Base-by-base conservation (phyloP, 257 asterid species). In the Solanum microdontum region DNA sequence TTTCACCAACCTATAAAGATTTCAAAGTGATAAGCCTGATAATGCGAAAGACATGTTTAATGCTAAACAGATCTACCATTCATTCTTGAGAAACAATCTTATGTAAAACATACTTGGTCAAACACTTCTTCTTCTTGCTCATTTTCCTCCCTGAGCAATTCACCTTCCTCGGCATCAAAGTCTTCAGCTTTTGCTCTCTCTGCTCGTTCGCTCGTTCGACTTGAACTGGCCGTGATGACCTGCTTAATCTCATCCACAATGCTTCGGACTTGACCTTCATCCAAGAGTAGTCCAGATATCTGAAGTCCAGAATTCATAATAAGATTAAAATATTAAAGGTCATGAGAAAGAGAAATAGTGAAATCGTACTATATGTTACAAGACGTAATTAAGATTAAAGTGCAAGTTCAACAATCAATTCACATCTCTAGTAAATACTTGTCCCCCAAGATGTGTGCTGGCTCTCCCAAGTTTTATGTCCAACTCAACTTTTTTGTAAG, bases 51-150 rank as follows among this genome's bases (percentile, higher is more conserved):
- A 39, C 34, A 76, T 76, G 34, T 76, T 37, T 39, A 76, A 24
- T 2, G 13, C 43, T 39, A 76, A 39, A 76, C 33, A 11, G 32
- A 76, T n/a, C 60, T 11, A 76, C 12, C 83, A 3, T 11, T 37
- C 60, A n/a, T 76, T n/a, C 33, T 76, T 76, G 58, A 76, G 60
- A 48, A 11, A 37, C 60, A 76, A 39, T 76, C 60, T 45, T 23
- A 55, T 14, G 84, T 39, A 84, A 70, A 82, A 91, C 96, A 82
- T 87, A 96, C 99, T 94, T 97, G 99, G 87, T 96, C 99, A 92
- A 97, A 97, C 73, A 97, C 98, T 91, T 94, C 98, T 92, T 97
- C 99, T 90, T 97, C 99, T 91, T 94, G 99, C 92, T 97, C 99
- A 76, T 96, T 94, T 93, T 97, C 99, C 94, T 95, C 99, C 90